These are phyloP conservation scores for Chaetomium olivaceum DNA, from an alignment of 2,329 filamentous ascomycete genomes.

Conservation along the genomic window DNA sequence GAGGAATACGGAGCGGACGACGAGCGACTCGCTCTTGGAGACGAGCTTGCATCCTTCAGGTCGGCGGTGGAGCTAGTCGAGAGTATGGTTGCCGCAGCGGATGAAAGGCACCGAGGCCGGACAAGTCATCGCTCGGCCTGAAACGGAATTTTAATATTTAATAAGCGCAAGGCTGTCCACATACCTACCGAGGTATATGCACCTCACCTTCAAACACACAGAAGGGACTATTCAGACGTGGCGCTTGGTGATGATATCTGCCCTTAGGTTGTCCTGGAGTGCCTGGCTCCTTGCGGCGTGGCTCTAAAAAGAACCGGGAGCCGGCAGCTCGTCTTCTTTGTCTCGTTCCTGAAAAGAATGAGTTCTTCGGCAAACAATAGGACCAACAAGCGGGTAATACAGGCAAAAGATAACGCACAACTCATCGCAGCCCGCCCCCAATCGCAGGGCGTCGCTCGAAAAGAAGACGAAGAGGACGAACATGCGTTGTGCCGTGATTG, in stretches of 20 bases:
- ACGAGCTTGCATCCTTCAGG: slow-evolving; percentile 31
- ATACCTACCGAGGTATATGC: neutral
- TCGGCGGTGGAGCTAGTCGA: slow-evolving; percentile 27
- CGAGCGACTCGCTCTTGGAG: slow-evolving; percentile 13
- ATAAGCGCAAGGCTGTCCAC: neutral
- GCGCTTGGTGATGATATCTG: neutral
- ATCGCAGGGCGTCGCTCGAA: neutral
- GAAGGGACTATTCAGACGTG: no score
- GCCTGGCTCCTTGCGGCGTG: neutral
- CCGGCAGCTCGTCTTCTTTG: neutral
- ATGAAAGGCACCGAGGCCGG: neutral
- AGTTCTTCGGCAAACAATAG: neutral
- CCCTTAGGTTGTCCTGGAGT: neutral
- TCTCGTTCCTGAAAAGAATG: neutral
- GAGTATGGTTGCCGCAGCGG: slow-evolving; percentile 28
- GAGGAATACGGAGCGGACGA: neutral
- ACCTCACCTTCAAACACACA: no score
- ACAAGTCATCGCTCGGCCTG: neutral
- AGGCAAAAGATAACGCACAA: slow-evolving; percentile 5
- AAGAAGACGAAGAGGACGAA: slow-evolving; percentile 10
- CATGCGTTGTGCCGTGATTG: slow-evolving; percentile 30
- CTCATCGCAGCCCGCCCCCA: neutral
- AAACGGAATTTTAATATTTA: neutral
- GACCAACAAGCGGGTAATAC: neutral
- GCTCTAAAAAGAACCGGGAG: neutral